These are phyloP conservation scores for Microcos paniculata DNA, from an alignment of 345 rosid genomes.

Conservation along the genomic window DNA sequence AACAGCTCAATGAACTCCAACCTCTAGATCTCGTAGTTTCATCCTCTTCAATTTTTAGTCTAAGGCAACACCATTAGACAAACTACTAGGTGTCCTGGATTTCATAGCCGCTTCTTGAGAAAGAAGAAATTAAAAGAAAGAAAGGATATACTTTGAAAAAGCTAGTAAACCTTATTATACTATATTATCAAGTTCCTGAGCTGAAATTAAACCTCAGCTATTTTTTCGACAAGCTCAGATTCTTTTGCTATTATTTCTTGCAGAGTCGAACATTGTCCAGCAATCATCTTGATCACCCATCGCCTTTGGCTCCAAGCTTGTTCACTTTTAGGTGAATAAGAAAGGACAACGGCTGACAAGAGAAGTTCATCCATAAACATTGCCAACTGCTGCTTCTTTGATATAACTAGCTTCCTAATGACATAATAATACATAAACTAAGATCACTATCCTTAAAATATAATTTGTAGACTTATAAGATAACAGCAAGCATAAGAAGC, in stretches of 20 bases:
- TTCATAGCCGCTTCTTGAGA: neutral
- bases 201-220: conserved; percentile 80
- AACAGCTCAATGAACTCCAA: conserved; percentile 1
- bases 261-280: conserved; percentile 41
- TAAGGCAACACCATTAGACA: neutral
- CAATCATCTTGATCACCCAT: conserved; percentile 80
- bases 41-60: neutral
- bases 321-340: conserved; percentile 86
- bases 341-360: conserved; percentile 74
- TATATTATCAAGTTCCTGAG: conserved; percentile 47
- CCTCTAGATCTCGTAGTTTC: neutral
- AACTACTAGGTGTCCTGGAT: neutral
- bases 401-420: conserved; percentile 64
- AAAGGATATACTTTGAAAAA: conserved; percentile 20
- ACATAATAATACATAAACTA: conserved; percentile 15
- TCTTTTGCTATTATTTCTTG: conserved; percentile 64
- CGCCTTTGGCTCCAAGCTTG: conserved; percentile 96
- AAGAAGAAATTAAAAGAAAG: conserved; percentile 14
- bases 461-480: neutral
- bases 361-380: conserved; percentile 62
- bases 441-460: conserved; percentile 16
- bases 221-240: conserved; percentile 79
- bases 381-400: conserved; percentile 41
- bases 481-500: neutral
- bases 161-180: conserved; percentile 48